Percentiles rank a stretch among this genome's conserved stretches.
These are phyloP conservation scores for Sugiyamaella sp. DNA, from an alignment of 1,139 yeast species.

Conservation along the genomic window DNA sequence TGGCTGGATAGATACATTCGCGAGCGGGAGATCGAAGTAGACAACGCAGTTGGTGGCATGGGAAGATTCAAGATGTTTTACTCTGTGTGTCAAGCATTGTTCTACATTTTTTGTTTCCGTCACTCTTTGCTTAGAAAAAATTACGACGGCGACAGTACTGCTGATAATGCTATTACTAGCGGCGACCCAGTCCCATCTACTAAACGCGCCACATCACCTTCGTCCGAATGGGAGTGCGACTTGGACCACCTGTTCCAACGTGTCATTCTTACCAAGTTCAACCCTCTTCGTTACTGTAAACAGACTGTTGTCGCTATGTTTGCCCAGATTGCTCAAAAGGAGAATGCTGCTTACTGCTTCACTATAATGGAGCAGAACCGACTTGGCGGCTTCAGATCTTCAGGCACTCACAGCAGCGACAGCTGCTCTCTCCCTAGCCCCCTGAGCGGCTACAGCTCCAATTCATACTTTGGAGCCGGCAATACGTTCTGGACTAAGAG, in stretches of 20 bases:
- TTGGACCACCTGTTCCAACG: constrained; percentile 87
- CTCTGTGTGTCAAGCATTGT: constrained; percentile 88
- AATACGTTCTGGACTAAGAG: constrained; percentile 43
- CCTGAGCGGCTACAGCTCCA: constrained; percentile 14
- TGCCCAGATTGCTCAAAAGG: constrained; percentile 88
- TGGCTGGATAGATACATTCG: constrained; percentile 82
- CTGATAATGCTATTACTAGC: constrained; percentile 34
- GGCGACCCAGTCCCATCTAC: constrained; percentile 26
- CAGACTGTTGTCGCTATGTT: constrained; percentile 92
- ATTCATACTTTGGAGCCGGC: constrained; percentile 28
- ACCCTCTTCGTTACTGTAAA: constrained; percentile 91
- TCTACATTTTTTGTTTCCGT: constrained; percentile 91
- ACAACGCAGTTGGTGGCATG: constrained; percentile 48
- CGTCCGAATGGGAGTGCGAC: constrained; percentile 71
- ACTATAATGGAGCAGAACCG: constrained; percentile 91
- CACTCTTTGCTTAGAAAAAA: constrained; percentile 58
- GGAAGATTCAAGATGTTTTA: constrained; percentile 78
- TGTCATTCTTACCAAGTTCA: constrained; percentile 82
- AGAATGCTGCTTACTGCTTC: constrained; percentile 90
- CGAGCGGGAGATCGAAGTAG: constrained; percentile 81
- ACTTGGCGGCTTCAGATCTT: constrained; percentile 53
- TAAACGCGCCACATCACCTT: constrained; percentile 17
- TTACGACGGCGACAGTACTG: constrained; percentile 29
- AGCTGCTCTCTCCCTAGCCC: constrained; percentile 16
- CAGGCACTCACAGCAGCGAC: constrained; percentile 11